phyloP scores from a whole-genome alignment of 768 basidiomycete species.

The Sporobolomyces phaffii region DNA sequence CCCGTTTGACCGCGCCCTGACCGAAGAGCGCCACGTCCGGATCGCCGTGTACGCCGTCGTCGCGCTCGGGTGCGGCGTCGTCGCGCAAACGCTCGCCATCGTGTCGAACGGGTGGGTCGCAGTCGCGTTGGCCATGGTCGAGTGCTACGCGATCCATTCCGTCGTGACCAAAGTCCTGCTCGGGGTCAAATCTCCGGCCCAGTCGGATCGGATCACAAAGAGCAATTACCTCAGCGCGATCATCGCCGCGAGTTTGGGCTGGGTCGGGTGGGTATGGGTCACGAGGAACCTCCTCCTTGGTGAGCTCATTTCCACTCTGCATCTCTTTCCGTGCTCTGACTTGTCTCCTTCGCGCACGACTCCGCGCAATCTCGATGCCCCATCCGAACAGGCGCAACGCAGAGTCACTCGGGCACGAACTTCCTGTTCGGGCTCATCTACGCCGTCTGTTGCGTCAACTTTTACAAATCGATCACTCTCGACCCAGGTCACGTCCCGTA shows the following conservation, averaged over 20 bases:
- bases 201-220: conserved; percentile 73
- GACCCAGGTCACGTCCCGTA: conserved; percentile 85
- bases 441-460: conserved; percentile 74
- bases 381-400: too few relatives aligned
- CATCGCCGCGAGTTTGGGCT: conserved; percentile 74
- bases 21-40: conserved; percentile 12
- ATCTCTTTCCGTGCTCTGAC: too few relatives aligned
- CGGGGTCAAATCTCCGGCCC: conserved; percentile 42
- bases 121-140: conserved; percentile 69
- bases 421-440: conserved; percentile 66
- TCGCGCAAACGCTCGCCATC: conserved; percentile 74
- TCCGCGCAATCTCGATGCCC: too few relatives aligned
- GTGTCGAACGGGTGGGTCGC: conserved; percentile 81
- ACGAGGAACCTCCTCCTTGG: conserved; percentile 68
- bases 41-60: conserved; percentile 66
- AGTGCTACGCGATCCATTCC: conserved; percentile 91
- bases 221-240: conserved; percentile 93
- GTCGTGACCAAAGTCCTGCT: conserved; percentile 78
- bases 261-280: conserved; percentile 79
- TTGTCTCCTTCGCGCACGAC: too few relatives aligned
- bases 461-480: conserved; percentile 79
- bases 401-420: conserved; percentile 50
- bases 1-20: conserved; percentile 62
- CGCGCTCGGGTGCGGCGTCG: conserved; percentile 71
- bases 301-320: too few relatives aligned